Evolutionary conservation across 108 stramenopile genomes (phyloP).

Genomic region (Cyclotella sp.): DNA sequence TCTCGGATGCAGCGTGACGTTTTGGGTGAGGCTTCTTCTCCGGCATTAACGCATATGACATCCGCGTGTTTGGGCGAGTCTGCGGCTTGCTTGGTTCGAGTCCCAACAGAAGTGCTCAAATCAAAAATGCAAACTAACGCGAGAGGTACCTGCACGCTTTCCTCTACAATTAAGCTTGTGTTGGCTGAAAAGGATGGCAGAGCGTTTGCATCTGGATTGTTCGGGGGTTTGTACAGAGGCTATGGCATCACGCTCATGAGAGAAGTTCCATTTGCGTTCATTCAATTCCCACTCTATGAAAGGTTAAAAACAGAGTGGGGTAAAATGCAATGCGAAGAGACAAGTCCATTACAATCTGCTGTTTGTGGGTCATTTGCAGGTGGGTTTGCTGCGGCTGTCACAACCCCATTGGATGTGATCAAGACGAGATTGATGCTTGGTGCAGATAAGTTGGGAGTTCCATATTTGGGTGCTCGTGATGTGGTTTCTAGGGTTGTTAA

Average conservation of each 20-base stretch:
- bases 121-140: conserved; percentile 93
- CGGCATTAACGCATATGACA: conserved; percentile 85
- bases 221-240: conserved; percentile 87
- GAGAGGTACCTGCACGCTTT: conserved; percentile 50
- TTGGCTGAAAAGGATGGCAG: conserved; percentile 63
- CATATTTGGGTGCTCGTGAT: conserved; percentile 71
- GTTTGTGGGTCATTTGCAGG: conserved; percentile 83
- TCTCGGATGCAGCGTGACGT: conserved; percentile 41
- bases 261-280: conserved; percentile 92
- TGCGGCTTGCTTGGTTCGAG: conserved; percentile 95
- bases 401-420: conserved; percentile 92
- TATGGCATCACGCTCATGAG: conserved; percentile 91
- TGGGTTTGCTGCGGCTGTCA: conserved; percentile 84
- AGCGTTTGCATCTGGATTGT: conserved; percentile 46
- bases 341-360: conserved; percentile 78
- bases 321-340: conserved; percentile 49
- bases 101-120: conserved; percentile 98
- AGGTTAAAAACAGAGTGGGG: conserved; percentile 66
- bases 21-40: conserved; percentile 35
- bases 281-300: conserved; percentile 92
- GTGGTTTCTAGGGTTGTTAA: conserved; percentile 58
- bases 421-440: conserved; percentile 92
- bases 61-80: conserved; percentile 94
- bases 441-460: conserved; percentile 69
- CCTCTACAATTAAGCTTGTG: conserved; percentile 61